Base-by-base conservation (phyloP, 306 rosid genomes). In the Senna tora region DNA sequence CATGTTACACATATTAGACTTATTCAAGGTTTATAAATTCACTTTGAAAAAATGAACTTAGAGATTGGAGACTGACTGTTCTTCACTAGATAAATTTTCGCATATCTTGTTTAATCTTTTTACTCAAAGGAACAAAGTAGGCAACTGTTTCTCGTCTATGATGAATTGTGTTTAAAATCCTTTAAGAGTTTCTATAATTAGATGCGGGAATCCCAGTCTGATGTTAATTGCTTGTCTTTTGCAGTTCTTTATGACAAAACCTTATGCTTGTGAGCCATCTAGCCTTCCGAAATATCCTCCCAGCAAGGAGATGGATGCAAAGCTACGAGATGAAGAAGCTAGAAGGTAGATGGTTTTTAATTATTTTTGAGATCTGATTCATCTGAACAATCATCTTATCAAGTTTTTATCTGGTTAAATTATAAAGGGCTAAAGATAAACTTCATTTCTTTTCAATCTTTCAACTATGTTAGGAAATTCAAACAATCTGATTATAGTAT, bases 201-300 rank as follows among this genome's bases (percentile, higher is more conserved):
- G 42, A 72, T 19, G 30, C 58, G 67, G 19, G 17, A 28, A 8
- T 71, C 75, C 22, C 22, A 14, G 22, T 42, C 42, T 70, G 32
- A 82, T 69, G 46, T 65, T 19, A n/a, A 56, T 78, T 50, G 62
- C 41, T 79, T 77, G 53, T 72, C 67, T 72, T 84, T 79, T 82
- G 86, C 85, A 91, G 99, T 94, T 91, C 71, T 94, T 94, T 82
- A 91, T 89, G 11, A 89, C 95, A 55, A 85, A 86, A 77, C 97
- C 97, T 10, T 87, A 94, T 80, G 97, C 99, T 30, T 94, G 99
- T 85, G 99, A 94, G 10, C 99, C 99, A 38, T 86, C 99, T 28
- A 94, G 96, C 85, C 96, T 94, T 72, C 99, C 99, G 21, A 94
- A 91, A 80, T 94, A 94, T 87, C 99, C 99, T 74, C 99, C 99